phyloP scores from a whole-genome alignment of 768 basidiomycete species.

The Chiua virens region DNA sequence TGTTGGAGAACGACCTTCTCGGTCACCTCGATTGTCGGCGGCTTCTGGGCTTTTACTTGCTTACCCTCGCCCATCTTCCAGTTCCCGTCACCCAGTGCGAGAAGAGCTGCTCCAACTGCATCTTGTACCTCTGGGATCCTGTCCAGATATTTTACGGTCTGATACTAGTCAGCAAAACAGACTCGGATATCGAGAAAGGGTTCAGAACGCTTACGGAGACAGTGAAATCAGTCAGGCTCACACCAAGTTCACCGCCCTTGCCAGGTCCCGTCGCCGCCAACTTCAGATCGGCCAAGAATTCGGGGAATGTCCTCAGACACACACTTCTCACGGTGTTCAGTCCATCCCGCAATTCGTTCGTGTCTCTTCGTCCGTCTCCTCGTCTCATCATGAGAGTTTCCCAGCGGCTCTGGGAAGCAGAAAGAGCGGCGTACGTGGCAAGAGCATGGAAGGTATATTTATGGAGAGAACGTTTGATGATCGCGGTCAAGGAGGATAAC shows the following conservation, averaged over 20 bases:
- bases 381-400: conserved; percentile 60
- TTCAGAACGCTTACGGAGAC: conserved; percentile 43
- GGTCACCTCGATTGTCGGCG: conserved; percentile 45
- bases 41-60: conserved; percentile 49
- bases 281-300: conserved; percentile 79
- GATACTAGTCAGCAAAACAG: conserved; percentile 1
- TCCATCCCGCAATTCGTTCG: conserved; percentile 73
- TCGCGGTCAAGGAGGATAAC: conserved; percentile 56
- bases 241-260: conserved; percentile 59
- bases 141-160: conserved; percentile 72
- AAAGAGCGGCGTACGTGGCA: conserved; percentile 61
- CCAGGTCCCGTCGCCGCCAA: conserved; percentile 48
- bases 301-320: conserved; percentile 81
- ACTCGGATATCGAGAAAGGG: neutral
- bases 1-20: conserved; percentile 69
- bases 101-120: conserved; percentile 64
- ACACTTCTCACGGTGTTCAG: conserved; percentile 62
- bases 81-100: conserved; percentile 80
- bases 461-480: conserved; percentile 76
- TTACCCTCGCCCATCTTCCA: conserved; percentile 92
- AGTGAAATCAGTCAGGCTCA: conserved; percentile 63
- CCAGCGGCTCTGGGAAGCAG: conserved; percentile 60
- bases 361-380: conserved; percentile 43
- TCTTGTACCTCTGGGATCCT: conserved; percentile 66
- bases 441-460: conserved; percentile 81